Evolutionary conservation across 371 early-diverging fungal genomes (phyloP), one percentile per base, ranked within the genome.

Genomic region (Neoconidiobolus thromboides): DNA sequence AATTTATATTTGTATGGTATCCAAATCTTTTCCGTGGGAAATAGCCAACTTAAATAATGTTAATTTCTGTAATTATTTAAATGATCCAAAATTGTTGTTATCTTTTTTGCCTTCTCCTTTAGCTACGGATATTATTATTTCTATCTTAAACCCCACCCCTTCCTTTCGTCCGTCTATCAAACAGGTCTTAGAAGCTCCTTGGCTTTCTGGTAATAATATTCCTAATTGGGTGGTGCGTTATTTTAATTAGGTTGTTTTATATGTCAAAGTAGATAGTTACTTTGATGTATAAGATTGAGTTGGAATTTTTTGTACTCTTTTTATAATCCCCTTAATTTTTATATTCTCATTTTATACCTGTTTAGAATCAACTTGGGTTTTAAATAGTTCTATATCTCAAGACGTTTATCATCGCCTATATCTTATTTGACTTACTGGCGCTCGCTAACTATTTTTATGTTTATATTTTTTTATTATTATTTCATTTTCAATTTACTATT

Each of bases 21-120:
- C 76, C 55, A 69, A 73, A 36, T 76, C 77, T 12, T 82, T 85
- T 60, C 85, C 86, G 15, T 86, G 86, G 86, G 68, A 71, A 14
- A 41, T 75, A 1, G 73, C 81, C 58, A 64, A 67, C 38, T 64
- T 69, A 12, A 63, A 62, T 41, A 68, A 67, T 43, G 77, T 75
- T 62, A 63, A 67, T 10, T 74, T 38, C 42, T 41, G 40, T 12
- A 40, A 36, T 14, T 55, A 55, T 41, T 41, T 55, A 7, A 12
- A 55, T 41, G 40, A 55, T 41, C 55, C 55, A 14, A 55, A 36
- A 37, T 26, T 55, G 40, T 41, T 55, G 3, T 55, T 41, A 12
- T 12, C 26, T 42, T 55, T 55, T 36, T 36, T 55, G 14, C 55
- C 55, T 7, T 55, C 55, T 7, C 38, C 37, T 4, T 3, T 14